Base-by-base conservation (phyloP, 345 rosid genomes). In the Moricandia arvensis region DNA sequence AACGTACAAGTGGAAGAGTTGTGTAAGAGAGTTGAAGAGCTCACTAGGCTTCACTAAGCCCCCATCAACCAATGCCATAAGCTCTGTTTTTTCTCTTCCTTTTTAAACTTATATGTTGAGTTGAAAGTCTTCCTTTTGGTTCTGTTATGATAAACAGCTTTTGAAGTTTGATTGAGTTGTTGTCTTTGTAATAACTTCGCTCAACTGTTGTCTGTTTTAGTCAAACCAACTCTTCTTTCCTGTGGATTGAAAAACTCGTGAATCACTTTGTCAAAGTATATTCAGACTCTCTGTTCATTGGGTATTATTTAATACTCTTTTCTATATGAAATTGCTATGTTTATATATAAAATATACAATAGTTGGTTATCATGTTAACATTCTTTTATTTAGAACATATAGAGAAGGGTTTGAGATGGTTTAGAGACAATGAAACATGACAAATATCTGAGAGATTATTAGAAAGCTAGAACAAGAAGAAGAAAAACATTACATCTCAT, bases 1-100 rank as follows among this genome's bases (percentile, higher is more conserved):
- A 16, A 96, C 73, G 90, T 90, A 68, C 85, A 94, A 7, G 55
- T 49, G 21, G 55, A 49, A 49, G 55, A 49, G 8, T 49, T 49
- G 55, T 49, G 55, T 49, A 49, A 90, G 87, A 89, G 91, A 80
- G 93, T 95, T 31, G 98, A 95, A 70, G 98, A 95, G 73, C 85
- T 95, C 55, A 91, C 97, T 18, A 84, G 98, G 88, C 85, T 95
- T 80, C 98, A 93, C 81, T 95, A 81, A 49, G 24, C 60, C 58
- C 38, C 3, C 38, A 35, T 12, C 55, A 77, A 21, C 24, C 67
- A 12, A 63, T 43, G 37, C 68, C 72, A 57, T 31, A 17, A 34
- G 35, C 68, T 66, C 24, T 71, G 62, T 24, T 7, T 54, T 27
- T 54, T 54, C 2, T 4, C 49, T 47, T 47, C 18, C 55, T 49